Percentiles rank a stretch among this genome's conserved stretches.
phyloP scores from a whole-genome alignment of 257 asterid genomes.

The Fraxinus pennsylvanica region DNA sequence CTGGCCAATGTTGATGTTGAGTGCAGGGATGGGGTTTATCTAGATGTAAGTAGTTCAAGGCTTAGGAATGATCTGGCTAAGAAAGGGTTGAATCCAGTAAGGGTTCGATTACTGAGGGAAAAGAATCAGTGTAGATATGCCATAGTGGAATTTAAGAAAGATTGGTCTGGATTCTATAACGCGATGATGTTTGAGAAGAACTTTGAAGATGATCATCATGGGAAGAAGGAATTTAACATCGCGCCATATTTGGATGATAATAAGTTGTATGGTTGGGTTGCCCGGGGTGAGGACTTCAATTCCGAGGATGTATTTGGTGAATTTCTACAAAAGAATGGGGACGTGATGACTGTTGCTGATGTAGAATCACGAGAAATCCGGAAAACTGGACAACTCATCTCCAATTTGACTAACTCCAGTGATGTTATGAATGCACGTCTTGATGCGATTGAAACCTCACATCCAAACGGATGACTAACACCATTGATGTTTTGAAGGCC shows the following conservation, averaged over 20 bases:
- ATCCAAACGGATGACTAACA: conserved; percentile 30
- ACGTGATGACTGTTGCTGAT: conserved; percentile 56
- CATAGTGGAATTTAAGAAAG: conserved; percentile 53
- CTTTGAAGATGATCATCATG: conserved; percentile 44
- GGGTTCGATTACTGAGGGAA: conserved; percentile 38
- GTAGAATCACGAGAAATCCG: conserved; percentile 53
- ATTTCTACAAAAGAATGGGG: conserved; percentile 59
- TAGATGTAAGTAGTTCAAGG: conserved; percentile 26
- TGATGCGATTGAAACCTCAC: conserved; percentile 39
- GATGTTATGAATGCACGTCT: conserved; percentile 40
- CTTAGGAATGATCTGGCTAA: conserved; percentile 40
- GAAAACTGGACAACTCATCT: conserved; percentile 44
- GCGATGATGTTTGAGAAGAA: conserved; percentile 60
- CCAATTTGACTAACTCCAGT: conserved; percentile 40
- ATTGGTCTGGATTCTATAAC: conserved; percentile 56
- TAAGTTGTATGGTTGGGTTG: conserved; percentile 62
- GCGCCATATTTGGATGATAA: conserved; percentile 10
- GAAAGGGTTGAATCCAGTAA: conserved; percentile 48
- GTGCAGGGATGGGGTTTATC: conserved; percentile 3
- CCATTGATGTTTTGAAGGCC: conserved; percentile 42
- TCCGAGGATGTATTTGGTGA: conserved; percentile 44
- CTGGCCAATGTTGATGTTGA: conserved; percentile 47
- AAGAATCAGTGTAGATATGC: conserved; percentile 25
- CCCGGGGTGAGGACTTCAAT: conserved; percentile 58
- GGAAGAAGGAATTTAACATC: conserved; percentile 46